Evolutionary conservation across 2,329 filamentous ascomycete genomes (phyloP).

Genomic region (Xylaria sp.): DNA sequence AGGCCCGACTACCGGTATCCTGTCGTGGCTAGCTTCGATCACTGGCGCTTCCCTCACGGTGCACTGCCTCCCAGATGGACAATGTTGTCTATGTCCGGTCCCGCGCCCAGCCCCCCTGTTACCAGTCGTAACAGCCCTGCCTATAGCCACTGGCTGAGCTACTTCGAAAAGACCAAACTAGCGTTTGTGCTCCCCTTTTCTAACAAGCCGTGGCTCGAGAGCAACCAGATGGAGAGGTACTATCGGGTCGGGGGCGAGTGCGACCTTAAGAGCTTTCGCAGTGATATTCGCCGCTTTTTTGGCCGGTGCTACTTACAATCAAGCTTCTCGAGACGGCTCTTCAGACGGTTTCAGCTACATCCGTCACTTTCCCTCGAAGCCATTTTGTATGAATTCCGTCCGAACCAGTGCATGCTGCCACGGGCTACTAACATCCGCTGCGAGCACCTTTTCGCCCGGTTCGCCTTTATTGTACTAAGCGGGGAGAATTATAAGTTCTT

Average conservation of each 20-base stretch:
- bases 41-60: slow-evolving; percentile 32
- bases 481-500: slow-evolving; percentile 17
- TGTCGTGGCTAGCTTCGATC: slow-evolving; percentile 25
- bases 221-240: slow-evolving; percentile 27
- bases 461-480: slow-evolving; percentile 18
- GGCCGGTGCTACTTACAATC: not conserved
- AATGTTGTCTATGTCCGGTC: not conserved
- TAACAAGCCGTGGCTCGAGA: slow-evolving; percentile 7
- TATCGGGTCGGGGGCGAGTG: not conserved
- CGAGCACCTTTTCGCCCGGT: slow-evolving; percentile 24
- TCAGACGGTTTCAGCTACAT: not conserved
- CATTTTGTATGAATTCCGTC: not conserved
- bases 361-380: not conserved
- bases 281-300: not conserved
- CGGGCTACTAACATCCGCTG: not conserved
- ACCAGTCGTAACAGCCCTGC: not conserved
- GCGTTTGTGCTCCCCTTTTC: slow-evolving; percentile 14
- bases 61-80: slow-evolving; percentile 12
- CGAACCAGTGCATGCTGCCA: not conserved
- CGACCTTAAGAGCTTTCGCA: not conserved
- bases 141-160: not conserved
- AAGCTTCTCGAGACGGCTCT: not conserved
- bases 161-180: not conserved
- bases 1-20: not conserved
- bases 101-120: not conserved